A percentile compares a stretch with the other conserved stretches of the same genome.
phyloP scores from a whole-genome alignment of 345 rosid genomes.

The Firmiana major region DNA sequence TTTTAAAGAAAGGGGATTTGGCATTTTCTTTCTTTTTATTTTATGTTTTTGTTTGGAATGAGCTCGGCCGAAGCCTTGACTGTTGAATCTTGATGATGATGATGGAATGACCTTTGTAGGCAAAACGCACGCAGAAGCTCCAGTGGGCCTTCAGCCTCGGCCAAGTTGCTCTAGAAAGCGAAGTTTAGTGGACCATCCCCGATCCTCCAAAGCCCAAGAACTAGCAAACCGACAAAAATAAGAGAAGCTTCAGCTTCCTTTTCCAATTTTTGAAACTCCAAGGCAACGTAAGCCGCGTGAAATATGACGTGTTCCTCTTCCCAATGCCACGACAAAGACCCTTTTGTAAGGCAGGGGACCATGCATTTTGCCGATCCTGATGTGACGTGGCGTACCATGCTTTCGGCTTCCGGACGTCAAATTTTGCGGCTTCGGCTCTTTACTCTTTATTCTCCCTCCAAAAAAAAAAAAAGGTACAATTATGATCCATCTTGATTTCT shows the following conservation, averaged over 20 bases:
- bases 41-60: neutral
- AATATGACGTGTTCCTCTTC: neutral
- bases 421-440: neutral
- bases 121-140: slow-evolving; percentile 34
- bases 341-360: neutral
- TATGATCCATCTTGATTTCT: neutral
- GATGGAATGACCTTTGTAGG: neutral
- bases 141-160: slow-evolving; percentile 20
- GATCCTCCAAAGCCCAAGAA: slow-evolving; percentile 18
- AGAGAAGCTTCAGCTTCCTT: neutral
- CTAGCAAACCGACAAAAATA: neutral
- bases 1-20: no score
- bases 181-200: slow-evolving; percentile 18
- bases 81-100: neutral
- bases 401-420: neutral
- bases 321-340: neutral
- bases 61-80: no score
- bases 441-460: neutral
- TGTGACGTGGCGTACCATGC: neutral
- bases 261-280: neutral
- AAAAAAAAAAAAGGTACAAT: neutral
- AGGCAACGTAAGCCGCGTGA: neutral
- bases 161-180: slow-evolving; percentile 24
- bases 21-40: no score
- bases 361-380: neutral